Base-by-base conservation (phyloP, 495 filamentous ascomycete genomes). In the Xylaria acuta region DNA sequence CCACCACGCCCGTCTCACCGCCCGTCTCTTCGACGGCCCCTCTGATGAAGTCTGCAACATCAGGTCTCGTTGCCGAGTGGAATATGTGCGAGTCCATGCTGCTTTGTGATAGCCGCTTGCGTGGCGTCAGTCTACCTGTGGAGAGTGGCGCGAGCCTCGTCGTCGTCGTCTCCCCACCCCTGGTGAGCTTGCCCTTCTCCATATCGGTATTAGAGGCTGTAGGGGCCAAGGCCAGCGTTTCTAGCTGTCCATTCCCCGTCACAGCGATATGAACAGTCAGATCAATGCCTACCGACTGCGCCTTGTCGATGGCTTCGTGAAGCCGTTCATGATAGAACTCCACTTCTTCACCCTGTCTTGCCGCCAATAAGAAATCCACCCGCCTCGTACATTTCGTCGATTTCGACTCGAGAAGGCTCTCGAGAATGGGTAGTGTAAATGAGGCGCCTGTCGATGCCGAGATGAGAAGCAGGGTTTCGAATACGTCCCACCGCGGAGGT, bases 1-100 rank as follows among this genome's bases (percentile, higher is more conserved):
- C 93, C 0, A 93, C 91, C 0, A 97, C 92, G 0, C 91, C 92
- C 20, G 89, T 94, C 84, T 97, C 94, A 2, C 94, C 95, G 22
- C 86, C 84, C 1, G 94, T 93, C 22, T 86, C 87, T 81, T 97
- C 94, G 1, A 97, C 84, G 6, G 85, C 81, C 0, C 40, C 66
- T 30, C 83, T 76, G 59, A 88, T 86, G 73, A 86, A 85, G 0
- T 76, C 72, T 36, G 79, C 77, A 3, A 87, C 72, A 64, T 87
- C 81, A 9, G 85, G 84, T 45, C 86, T 73, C 5, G 74, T 74
- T 5, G 80, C 75, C 4, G 79, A 79, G 62, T 83, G 76, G 22
- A 80, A 79, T 16, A 86, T 80, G 54, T 83, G 83, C 7, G 82
- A 83, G 58, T 84, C 81, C 1, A 80, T 65, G 56, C 80, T 80